A percentile compares a stretch with the other conserved stretches of the same genome.
Evolutionary conservation across 78 protist species (phyloP).

Genomic region (Dictyostelium intermedium): DNA sequence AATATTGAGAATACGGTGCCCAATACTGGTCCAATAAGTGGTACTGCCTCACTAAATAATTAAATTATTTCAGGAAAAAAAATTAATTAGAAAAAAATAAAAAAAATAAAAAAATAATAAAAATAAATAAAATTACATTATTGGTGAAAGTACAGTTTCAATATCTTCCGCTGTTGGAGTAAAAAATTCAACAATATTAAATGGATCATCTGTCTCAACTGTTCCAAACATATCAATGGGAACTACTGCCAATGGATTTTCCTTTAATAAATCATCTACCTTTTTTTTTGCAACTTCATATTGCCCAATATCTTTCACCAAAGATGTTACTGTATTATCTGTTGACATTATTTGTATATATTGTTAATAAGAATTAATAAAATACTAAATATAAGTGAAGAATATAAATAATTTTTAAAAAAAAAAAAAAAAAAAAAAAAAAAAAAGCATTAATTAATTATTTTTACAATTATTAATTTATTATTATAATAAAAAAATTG

Average conservation of each 20-base stretch:
- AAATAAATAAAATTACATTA: neutral
- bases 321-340: neutral
- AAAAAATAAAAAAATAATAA: no score
- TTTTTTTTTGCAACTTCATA: neutral
- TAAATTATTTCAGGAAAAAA: no score
- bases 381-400: no score
- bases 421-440: no score
- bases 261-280: neutral
- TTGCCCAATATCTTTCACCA: neutral
- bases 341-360: neutral
- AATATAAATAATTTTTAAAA: no score
- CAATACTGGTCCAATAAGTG: neutral
- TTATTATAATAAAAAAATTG: no score
- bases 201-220: neutral
- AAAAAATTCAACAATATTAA: neutral
- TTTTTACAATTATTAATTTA: no score
- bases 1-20: neutral
- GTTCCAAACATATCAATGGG: neutral
- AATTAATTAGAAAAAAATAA: no score
- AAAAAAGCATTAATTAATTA: neutral
- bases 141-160: neutral
- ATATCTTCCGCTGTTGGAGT: neutral
- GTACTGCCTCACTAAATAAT: neutral
- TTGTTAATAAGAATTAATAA: no score
- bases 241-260: neutral